Evolutionary conservation across 179 eudicot genomes (phyloP), one percentile per base, ranked within the genome.

Genomic region (Patellifolia procumbens): DNA sequence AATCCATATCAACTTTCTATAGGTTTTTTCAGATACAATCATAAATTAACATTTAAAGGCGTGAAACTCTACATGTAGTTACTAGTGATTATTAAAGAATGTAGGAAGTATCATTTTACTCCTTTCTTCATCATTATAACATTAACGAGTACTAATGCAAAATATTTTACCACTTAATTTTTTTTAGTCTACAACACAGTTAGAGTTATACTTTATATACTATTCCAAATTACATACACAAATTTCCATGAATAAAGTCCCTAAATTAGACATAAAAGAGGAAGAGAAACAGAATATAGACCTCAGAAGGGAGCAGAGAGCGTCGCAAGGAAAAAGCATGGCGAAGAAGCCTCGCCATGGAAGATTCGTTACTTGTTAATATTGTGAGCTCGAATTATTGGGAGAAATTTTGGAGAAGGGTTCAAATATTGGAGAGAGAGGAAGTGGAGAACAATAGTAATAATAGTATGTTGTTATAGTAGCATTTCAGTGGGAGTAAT

Each of bases 311-410:
- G 24, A 75, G 62, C 35, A 72, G 72, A 75, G 77, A 53, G 65
- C 70, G 82, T 26, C 72, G 71, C 66, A 70, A 70, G 22, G 77
- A 35, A 15, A 67, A 37, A 28, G 64, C 79, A 28, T 56, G 75
- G 43, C 81, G 85, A 63, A 82, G 76, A 62, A 82, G 79, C 73
- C 64, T 53, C 48, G 85, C 73, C 85, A 82, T 82, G 20, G 53
- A 10, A 68, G 56, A 39, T 29, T n/a, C n/a, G n/a, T n/a, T n/a
- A n/a, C n/a, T n/a, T 19, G 17, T 5, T 66, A 22, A 37, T 13
- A 51, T 29, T 17, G n/a, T 64, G 34, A 42, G 28, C 11, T 42
- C 42, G 39, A 5, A 68, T 45, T 24, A 17, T 45, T 52, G 35
- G 70, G 3, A n/a, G 4, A 67, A n/a, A 62, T 56, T 66, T 39